Evolutionary conservation across 2,329 filamentous ascomycete genomes (phyloP).

Genomic region (Juglanconis juglandina): DNA sequence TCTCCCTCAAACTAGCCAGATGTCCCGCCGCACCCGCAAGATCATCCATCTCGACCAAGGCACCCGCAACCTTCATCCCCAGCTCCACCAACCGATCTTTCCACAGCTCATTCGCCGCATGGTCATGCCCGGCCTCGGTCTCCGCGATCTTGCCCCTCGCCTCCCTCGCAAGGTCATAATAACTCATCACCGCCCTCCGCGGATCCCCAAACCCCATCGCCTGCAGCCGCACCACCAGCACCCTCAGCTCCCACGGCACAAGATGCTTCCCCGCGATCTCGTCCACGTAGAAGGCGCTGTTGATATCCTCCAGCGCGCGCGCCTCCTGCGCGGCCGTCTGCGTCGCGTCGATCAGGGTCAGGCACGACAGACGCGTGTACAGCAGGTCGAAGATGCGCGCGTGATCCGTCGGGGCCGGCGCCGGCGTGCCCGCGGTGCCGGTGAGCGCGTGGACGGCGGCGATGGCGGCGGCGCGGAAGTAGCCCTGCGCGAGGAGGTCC

Average conservation of each 20-base stretch:
- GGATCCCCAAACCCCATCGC: constrained; percentile 83
- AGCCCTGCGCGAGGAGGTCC: constrained; percentile 65
- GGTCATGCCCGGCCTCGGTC: constrained; percentile 42
- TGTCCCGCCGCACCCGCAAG: constrained; percentile 74
- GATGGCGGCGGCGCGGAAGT: constrained; percentile 77
- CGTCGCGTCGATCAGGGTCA: constrained; percentile 73
- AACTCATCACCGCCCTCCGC: constrained; percentile 79
- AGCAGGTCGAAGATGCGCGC: constrained; percentile 70
- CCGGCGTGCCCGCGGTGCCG: constrained; percentile 35
- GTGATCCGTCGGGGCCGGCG: constrained; percentile 53
- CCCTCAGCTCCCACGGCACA: constrained; percentile 82
- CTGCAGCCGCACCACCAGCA: constrained; percentile 79
- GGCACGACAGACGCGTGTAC: constrained; percentile 76
- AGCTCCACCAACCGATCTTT: constrained; percentile 69
- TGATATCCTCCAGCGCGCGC: constrained; percentile 61
- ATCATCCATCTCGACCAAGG: constrained; percentile 83
- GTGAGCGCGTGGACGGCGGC: constrained; percentile 61
- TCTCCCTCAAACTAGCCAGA: constrained; percentile 54
- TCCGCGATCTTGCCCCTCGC: constrained; percentile 60
- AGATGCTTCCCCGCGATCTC: constrained; percentile 57
- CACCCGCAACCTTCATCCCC: constrained; percentile 63
- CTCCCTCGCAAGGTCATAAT: constrained; percentile 83
- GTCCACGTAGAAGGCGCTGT: constrained; percentile 55
- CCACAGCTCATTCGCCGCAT: constrained; percentile 64
- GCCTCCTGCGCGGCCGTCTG: constrained; percentile 66